Evolutionary conservation across 2,329 filamentous ascomycete species (phyloP).

Genomic region (Lecanicillium sp.): DNA sequence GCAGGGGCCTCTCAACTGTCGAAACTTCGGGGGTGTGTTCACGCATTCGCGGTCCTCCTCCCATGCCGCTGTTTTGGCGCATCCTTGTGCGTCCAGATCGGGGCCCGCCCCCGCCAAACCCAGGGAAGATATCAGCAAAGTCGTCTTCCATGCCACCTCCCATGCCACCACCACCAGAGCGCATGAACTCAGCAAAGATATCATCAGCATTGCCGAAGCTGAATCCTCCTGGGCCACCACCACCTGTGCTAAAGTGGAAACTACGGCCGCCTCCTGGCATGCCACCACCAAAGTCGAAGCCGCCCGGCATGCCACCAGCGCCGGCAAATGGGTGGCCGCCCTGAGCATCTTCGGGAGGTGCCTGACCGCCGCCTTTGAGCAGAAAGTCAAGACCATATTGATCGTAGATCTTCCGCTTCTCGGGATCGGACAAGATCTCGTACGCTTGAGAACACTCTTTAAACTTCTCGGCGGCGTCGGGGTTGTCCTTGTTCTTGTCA

Average conservation of each 20-base stretch:
- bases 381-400: conserved; percentile 92
- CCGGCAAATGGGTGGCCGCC: conserved; percentile 54
- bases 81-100: conserved; percentile 24
- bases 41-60: conserved; percentile 18
- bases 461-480: conserved; percentile 82
- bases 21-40: conserved; percentile 74
- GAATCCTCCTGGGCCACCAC: conserved; percentile 55
- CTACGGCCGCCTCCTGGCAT: conserved; percentile 36
- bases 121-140: conserved; percentile 47
- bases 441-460: conserved; percentile 97
- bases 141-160: conserved; percentile 34
- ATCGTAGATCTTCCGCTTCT: conserved; percentile 94
- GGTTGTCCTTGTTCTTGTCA: conserved; percentile 95
- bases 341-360: conserved; percentile 49
- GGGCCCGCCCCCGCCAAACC: conserved; percentile 32
- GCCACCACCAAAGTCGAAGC: conserved; percentile 46
- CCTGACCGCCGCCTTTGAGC: conserved; percentile 64
- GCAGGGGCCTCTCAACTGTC: conserved; percentile 77
- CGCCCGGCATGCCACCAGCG: conserved; percentile 47
- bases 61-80: conserved; percentile 4
- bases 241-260: conserved; percentile 56
- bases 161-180: conserved; percentile 31
- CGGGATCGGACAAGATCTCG: conserved; percentile 93
- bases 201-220: conserved; percentile 74
- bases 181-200: conserved; percentile 80